Base-by-base conservation (phyloP, 495 filamentous ascomycete genomes). In the Penicillium lagena region DNA sequence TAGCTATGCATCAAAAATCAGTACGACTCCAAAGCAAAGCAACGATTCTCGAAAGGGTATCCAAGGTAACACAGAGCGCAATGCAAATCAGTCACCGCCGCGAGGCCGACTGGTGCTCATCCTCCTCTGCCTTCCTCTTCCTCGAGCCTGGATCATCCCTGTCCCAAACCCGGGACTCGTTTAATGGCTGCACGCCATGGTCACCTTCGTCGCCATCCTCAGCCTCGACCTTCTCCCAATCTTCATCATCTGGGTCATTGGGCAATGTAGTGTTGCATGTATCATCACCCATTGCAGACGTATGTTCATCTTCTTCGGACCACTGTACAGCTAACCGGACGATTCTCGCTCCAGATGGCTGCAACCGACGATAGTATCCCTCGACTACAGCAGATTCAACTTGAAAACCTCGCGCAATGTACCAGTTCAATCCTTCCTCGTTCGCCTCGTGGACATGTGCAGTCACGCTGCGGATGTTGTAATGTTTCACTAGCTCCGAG, bases 381-480 rank as follows among this genome's bases (percentile, higher is more conserved):
- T 82, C 63, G 1, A 87, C 60, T 10, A 82, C 69, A 37, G 66
- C 76, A 12, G 72, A 67, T 30, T 81, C 70, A 7, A 74, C 62
- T 46, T 63, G 60, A 50, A 98, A 98, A 5, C 91, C 89, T n/a
- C 89, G 75, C 43, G 78, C 77, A 14, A 61, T 50, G 72, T 98
- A 98, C 93, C 93, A 98, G 46, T 78, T 76, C 58, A 94, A 61
- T 0, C 79, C 93, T 35, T 95, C 93, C 9, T 79, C 76, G 58
- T 98, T 97, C 46, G 83, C 81, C 47, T 93, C 88, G 83, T 95
- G 96, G 2, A 97, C 93, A 68, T 98, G 93, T 11, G 93, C 93
- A 42, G 87, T 90, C 9, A 89, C 76, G 11, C 67, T 71, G 30
- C 59, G 61, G 14, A 74, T 69, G 37, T 71, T 68, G 49, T 71